A percentile compares a stretch with the other conserved stretches of the same genome.
Conservation (phyloP, 2,329 filamentous ascomycete genomes). For the Ophiocordyceps camponoti-floridani region DNA sequence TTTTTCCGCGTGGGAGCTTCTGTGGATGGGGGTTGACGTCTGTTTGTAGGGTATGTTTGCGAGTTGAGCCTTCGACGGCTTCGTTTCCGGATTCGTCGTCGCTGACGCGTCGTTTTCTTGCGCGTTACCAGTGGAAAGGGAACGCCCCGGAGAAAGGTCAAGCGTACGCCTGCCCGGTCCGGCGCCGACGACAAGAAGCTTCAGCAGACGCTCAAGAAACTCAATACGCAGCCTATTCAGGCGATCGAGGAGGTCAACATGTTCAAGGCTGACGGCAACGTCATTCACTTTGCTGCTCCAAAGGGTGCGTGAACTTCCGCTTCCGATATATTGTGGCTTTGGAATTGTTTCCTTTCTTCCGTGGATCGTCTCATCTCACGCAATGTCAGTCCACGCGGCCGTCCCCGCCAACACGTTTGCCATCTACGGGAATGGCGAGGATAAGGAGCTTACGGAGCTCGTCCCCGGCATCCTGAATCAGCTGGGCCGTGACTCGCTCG, state of each 20-base stretch:
- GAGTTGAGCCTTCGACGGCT: neutral
- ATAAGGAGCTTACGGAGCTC: slow-evolving; percentile 99
- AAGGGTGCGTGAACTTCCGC: slow-evolving; percentile 52
- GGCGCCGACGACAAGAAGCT: slow-evolving; percentile 99
- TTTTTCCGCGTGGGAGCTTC: neutral
- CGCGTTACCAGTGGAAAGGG: slow-evolving; percentile 61
- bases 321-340: neutral
- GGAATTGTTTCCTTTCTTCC: neutral
- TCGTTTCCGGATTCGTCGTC: slow-evolving; percentile 4
- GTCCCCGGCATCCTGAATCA: slow-evolving; percentile 99
- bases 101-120: slow-evolving; percentile 6
- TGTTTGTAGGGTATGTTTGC: slow-evolving; percentile 17
- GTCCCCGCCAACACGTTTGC: slow-evolving; percentile 98
- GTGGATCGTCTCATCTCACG: neutral
- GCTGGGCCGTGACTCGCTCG: slow-evolving; percentile 93
- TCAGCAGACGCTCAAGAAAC: slow-evolving; percentile 92
- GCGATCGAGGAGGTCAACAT: slow-evolving; percentile 99
- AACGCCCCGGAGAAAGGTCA: slow-evolving; percentile 92
- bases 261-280: slow-evolving; percentile 99
- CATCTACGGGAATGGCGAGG: slow-evolving; percentile 96
- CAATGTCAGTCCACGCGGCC: slow-evolving; percentile 67
- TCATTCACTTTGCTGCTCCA: slow-evolving; percentile 96
- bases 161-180: slow-evolving; percentile 87
- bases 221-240: slow-evolving; percentile 98
- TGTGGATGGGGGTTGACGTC: no score